phyloP scores from a whole-genome alignment of 768 basidiomycete genomes.

The Russula ochroleuca region DNA sequence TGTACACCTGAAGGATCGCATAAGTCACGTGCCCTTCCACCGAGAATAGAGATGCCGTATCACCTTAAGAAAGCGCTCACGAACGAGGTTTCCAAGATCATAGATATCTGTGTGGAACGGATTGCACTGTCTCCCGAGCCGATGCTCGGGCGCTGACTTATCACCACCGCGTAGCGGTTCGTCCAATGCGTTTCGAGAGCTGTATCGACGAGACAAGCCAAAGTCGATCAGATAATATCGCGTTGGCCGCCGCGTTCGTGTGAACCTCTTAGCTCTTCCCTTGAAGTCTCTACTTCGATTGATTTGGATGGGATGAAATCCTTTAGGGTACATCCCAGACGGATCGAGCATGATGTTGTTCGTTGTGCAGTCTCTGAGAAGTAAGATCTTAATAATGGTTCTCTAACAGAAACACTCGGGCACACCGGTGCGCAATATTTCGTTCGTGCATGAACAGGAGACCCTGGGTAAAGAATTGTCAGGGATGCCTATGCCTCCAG shows the following conservation, averaged over 20 bases:
- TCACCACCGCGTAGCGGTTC: constrained; percentile 40
- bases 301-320: constrained; percentile 30
- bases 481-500: neutral
- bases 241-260: constrained; percentile 33
- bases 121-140: constrained; percentile 24
- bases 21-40: constrained; percentile 1
- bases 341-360: constrained; percentile 34
- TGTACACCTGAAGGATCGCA: constrained; percentile 23
- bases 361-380: constrained; percentile 17
- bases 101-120: constrained; percentile 39
- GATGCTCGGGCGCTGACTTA: constrained; percentile 37
- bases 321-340: constrained; percentile 28
- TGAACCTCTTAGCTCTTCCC: constrained; percentile 30
- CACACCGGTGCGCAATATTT: constrained; percentile 33
- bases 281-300: constrained; percentile 28
- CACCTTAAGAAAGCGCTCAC: constrained; percentile 31
- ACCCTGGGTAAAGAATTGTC: constrained; percentile 22
- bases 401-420: constrained; percentile 18
- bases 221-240: constrained; percentile 40
- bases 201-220: constrained; percentile 35
- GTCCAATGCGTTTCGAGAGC: constrained; percentile 31
- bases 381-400: neutral
- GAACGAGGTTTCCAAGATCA: constrained; percentile 35
- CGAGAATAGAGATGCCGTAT: neutral
- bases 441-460: constrained; percentile 30